Conservation (phyloP, 2,329 filamentous ascomycete species). For the Trichoderma sp. region DNA sequence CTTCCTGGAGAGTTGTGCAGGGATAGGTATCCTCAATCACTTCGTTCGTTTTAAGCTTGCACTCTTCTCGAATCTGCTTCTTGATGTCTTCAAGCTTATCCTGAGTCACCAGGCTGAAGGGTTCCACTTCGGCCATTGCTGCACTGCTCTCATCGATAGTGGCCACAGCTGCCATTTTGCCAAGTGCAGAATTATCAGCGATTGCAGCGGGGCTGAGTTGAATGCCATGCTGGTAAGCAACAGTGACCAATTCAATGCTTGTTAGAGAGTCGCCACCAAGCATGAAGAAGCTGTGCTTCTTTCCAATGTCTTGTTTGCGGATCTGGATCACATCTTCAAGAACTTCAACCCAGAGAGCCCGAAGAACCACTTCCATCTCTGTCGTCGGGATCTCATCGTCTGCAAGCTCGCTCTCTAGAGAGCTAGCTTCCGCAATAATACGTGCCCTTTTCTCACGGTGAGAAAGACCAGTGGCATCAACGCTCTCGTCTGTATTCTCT, state of each 20-base stretch:
- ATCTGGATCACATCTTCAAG: neutral
- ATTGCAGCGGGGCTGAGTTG: conserved; percentile 1
- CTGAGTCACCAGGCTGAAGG: neutral
- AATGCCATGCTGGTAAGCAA: conserved; percentile 23
- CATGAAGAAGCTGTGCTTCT: conserved; percentile 21
- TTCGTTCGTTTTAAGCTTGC: neutral
- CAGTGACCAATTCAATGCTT: conserved; percentile 19
- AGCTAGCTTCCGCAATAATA: conserved; percentile 4
- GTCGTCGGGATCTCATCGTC: conserved; percentile 16
- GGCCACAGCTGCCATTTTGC: conserved; percentile 19
- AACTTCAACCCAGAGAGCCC: conserved; percentile 13
- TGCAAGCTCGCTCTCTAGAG: conserved; percentile 3
- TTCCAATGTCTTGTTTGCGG: conserved; percentile 18
- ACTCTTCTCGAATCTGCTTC: neutral
- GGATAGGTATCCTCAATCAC: conserved; percentile 22
- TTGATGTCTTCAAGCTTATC: neutral
- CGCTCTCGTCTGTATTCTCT: neutral
- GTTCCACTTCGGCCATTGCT: neutral
- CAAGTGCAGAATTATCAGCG: conserved; percentile 4
- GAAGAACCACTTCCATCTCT: conserved; percentile 22
- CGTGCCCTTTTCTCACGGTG: conserved; percentile 11
- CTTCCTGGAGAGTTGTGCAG: conserved; percentile 21
- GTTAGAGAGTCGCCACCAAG: conserved; percentile 22
- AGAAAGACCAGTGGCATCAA: neutral
- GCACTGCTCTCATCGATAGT: neutral